These are phyloP conservation scores for Oemleria cerasiformis DNA, from an alignment of 306 rosid genomes.

Conservation along the genomic window DNA sequence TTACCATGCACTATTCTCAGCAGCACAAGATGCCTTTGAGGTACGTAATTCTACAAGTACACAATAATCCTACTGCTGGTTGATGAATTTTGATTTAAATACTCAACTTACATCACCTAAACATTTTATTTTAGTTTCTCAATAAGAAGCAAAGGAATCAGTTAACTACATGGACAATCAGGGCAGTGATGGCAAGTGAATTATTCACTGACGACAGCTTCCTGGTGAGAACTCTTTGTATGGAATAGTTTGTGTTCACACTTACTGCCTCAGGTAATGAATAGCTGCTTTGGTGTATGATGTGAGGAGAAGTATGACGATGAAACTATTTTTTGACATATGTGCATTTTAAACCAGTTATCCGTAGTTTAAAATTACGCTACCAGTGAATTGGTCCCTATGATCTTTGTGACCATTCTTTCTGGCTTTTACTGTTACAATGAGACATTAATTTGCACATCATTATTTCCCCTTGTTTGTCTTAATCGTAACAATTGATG, in stretches of 20 bases:
- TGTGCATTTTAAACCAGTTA: constrained; percentile 11
- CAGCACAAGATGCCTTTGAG: constrained; percentile 55
- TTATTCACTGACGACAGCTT: constrained; percentile 87
- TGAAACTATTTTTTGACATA: constrained; percentile 27
- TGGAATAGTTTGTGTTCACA: constrained; percentile 4
- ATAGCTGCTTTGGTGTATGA: constrained; percentile 15
- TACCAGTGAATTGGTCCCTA: too few species aligned
- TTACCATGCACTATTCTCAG: constrained; percentile 68
- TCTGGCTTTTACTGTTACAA: too few species aligned
- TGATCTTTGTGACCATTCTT: too few species aligned
- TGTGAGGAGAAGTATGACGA: constrained; percentile 12
- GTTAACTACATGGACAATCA: constrained; percentile 56
- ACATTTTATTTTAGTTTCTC: constrained; percentile 48
- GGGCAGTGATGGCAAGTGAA: constrained; percentile 76
- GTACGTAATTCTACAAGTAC: constrained; percentile 30
- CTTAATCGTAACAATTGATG: too few species aligned
- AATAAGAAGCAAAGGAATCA: constrained; percentile 76
- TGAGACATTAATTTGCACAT: too few species aligned
- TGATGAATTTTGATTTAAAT: neutral
- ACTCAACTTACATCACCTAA: neutral
- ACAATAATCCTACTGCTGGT: neutral
- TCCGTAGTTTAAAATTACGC: neutral
- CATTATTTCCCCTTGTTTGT: too few species aligned
- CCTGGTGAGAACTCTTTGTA: constrained; percentile 52
- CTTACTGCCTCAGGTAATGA: constrained; percentile 2